Conservation (phyloP, 352 stramenopile genomes). For the Pythium brachiatum region DNA sequence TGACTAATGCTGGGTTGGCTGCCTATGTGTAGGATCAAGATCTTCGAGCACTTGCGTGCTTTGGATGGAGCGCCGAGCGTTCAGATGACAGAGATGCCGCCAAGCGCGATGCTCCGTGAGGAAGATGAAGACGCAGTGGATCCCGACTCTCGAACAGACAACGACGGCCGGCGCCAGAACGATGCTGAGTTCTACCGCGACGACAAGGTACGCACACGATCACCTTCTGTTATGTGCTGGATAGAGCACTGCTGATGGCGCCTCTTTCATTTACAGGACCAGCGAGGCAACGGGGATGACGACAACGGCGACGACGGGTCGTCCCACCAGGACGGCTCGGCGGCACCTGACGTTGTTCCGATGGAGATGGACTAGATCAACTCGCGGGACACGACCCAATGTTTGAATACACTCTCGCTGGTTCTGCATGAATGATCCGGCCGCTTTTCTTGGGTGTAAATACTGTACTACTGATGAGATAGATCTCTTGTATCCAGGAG, state of each 20-base stretch:
- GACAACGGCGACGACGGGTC: slow-evolving; percentile 31
- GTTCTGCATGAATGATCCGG: slow-evolving; percentile 4
- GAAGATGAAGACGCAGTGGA: slow-evolving; percentile 77
- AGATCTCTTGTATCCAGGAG: background rate
- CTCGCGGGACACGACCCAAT: background rate
- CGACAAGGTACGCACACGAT: slow-evolving; percentile 46
- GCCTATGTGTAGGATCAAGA: slow-evolving; percentile 53
- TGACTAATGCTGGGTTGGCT: background rate
- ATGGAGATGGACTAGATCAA: slow-evolving; percentile 68
- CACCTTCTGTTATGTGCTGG: background rate
- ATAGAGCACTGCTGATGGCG: too few species aligned
- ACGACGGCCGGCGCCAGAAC: slow-evolving; percentile 67
- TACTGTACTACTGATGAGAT: background rate
- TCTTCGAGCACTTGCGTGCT: slow-evolving; percentile 80
- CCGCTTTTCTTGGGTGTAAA: background rate
- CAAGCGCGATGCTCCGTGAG: slow-evolving; percentile 70
- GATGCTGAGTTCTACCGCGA: slow-evolving; percentile 83
- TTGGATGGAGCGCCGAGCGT: slow-evolving; percentile 76
- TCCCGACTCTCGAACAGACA: slow-evolving; percentile 64
- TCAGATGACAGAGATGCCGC: slow-evolving; percentile 75
- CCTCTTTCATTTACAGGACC: slow-evolving; percentile 29
- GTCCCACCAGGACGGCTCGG: slow-evolving; percentile 33
- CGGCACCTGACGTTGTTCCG: slow-evolving; percentile 61
- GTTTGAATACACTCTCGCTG: background rate
- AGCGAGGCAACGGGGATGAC: slow-evolving; percentile 48